These are phyloP conservation scores for Tylopilus plumbeoviolaceoides DNA, from an alignment of 768 basidiomycete genomes.

Conservation along the genomic window DNA sequence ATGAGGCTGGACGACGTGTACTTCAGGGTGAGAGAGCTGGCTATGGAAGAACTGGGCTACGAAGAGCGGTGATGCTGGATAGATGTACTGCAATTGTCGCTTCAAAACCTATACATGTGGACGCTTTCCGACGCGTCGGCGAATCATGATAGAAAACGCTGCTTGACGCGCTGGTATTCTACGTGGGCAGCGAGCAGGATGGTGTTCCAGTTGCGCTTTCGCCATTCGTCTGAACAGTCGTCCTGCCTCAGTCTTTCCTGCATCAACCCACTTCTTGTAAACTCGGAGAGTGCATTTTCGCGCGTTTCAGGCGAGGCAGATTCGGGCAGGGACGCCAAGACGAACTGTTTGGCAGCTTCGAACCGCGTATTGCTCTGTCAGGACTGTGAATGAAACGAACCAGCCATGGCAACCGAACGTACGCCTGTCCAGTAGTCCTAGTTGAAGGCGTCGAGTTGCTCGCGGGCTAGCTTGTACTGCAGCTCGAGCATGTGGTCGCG, in stretches of 20 bases:
- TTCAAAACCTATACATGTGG: background rate
- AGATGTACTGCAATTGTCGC: background rate
- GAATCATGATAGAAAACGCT: constrained; percentile 25
- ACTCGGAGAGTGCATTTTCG: constrained; percentile 67
- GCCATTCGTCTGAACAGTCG: constrained; percentile 64
- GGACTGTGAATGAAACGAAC: constrained; percentile 2
- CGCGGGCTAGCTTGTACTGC: constrained; percentile 65
- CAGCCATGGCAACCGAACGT: constrained; percentile 23
- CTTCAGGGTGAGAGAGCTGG: constrained; percentile 60
- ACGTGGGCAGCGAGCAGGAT: constrained; percentile 59
- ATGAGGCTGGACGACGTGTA: constrained; percentile 56
- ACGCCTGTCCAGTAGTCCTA: constrained; percentile 82
- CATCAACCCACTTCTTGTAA: constrained; percentile 70
- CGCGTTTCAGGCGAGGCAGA: constrained; percentile 48
- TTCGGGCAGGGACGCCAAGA: constrained; percentile 53
- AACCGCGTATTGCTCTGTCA: constrained; percentile 77
- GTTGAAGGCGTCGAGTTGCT: constrained; percentile 71
- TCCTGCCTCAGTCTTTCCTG: constrained; percentile 59
- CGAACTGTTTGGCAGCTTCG: constrained; percentile 59
- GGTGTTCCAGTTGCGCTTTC: constrained; percentile 52
- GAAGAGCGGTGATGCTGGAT: constrained; percentile 20
- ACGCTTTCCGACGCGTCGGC: background rate
- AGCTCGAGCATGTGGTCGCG: constrained; percentile 49
- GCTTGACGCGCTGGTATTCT: constrained; percentile 42
- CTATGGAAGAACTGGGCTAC: constrained; percentile 44